Percentiles rank a stretch among this genome's conserved stretches.
Evolutionary conservation across 805 yeast species (phyloP).

Genomic region (Ogataea corticis): DNA sequence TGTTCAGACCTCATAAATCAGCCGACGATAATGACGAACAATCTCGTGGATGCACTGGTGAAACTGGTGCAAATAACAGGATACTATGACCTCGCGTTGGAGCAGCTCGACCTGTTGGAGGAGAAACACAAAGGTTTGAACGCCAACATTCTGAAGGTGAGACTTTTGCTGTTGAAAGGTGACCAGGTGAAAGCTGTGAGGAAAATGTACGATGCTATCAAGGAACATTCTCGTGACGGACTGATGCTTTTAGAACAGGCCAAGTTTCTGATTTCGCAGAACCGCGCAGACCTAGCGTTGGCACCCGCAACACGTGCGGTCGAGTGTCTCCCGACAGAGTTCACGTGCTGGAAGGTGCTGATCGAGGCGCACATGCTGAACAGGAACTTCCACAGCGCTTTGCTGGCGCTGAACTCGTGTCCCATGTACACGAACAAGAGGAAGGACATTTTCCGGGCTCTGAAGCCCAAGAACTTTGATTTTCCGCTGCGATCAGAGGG

Average conservation of each 20-base stretch:
- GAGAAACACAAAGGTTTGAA: slow-evolving; percentile 16
- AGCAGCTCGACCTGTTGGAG: slow-evolving; percentile 33
- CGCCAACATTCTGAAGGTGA: slow-evolving; percentile 41
- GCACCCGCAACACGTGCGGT: slow-evolving; percentile 61
- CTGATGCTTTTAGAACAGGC: slow-evolving; percentile 63
- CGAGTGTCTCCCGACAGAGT: slow-evolving; percentile 72
- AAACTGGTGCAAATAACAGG: slow-evolving; percentile 41
- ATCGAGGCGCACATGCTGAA: slow-evolving; percentile 58
- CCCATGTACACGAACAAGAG: slow-evolving; percentile 61
- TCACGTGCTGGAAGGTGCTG: slow-evolving; percentile 67
- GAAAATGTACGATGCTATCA: slow-evolving; percentile 41
- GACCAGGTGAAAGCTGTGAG: slow-evolving; percentile 50
- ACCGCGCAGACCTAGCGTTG: slow-evolving; percentile 55
- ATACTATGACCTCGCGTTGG: slow-evolving; percentile 41
- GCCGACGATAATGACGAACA: slow-evolving; percentile 45
- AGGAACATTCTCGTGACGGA: slow-evolving; percentile 53
- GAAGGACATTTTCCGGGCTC: slow-evolving; percentile 46
- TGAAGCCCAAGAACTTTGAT: slow-evolving; percentile 43
- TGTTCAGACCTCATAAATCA: slow-evolving; percentile 35
- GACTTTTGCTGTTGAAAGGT: slow-evolving; percentile 40
- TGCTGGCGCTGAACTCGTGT: slow-evolving; percentile 68
- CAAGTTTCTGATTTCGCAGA: slow-evolving; percentile 56
- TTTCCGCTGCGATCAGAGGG: slow-evolving; percentile 59
- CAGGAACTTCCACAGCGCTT: slow-evolving; percentile 58
- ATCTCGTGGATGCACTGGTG: slow-evolving; percentile 51